Conservation (phyloP, 306 rosid genomes). For the Dryas octopetala region DNA sequence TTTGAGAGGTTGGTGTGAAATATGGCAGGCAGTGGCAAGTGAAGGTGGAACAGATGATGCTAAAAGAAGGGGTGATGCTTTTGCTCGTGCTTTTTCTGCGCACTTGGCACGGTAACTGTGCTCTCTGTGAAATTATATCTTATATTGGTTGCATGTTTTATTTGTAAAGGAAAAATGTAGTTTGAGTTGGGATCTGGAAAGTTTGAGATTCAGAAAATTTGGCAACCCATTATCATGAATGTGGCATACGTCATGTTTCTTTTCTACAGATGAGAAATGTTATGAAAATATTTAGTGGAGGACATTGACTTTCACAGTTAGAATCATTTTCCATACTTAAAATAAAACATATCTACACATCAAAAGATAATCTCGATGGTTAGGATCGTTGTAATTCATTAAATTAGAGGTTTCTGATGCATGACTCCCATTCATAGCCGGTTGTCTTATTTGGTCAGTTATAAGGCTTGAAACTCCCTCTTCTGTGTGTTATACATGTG, state of each 20-base stretch:
- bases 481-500: not conserved
- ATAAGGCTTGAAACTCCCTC: not conserved
- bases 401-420: too few relatives aligned
- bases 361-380: not conserved
- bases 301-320: not conserved
- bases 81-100: constrained; percentile 94
- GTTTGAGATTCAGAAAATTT: not conserved
- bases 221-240: not conserved
- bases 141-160: not conserved
- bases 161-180: not conserved
- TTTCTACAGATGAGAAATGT: not conserved
- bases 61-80: constrained; percentile 95
- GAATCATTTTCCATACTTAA: not conserved
- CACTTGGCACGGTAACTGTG: constrained; percentile 76
- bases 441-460: not conserved
- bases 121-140: constrained; percentile 14
- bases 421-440: too few relatives aligned
- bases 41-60: constrained; percentile 99
- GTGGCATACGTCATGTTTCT: not conserved
- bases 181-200: not conserved
- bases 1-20: constrained; percentile 27
- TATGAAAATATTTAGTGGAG: not conserved
- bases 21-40: constrained; percentile 92
- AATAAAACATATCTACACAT: not conserved
- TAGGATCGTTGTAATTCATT: too few relatives aligned